Evolutionary conservation across 805 yeast species (phyloP).

Genomic region (Metschnikowia lochheadii): DNA sequence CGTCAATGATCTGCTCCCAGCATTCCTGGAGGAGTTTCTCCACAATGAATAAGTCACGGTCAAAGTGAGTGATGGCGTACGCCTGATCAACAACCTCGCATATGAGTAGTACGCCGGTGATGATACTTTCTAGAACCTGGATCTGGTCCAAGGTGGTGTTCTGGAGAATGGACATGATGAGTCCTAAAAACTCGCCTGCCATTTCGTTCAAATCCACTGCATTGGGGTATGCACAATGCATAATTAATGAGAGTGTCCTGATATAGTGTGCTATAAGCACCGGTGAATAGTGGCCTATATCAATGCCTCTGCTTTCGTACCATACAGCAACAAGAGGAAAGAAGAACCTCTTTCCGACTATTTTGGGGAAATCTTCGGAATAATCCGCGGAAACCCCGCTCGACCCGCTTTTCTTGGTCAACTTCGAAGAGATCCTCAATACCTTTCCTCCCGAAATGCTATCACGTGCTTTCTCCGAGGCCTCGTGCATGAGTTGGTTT

Average conservation of each 20-base stretch:
- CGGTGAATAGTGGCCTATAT: conserved; percentile 51
- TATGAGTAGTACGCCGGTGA: conserved; percentile 34
- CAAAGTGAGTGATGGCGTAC: conserved; percentile 20
- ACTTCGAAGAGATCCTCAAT: conserved; percentile 38
- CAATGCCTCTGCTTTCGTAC: conserved; percentile 45
- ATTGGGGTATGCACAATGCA: conserved; percentile 57
- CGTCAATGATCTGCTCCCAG: conserved; percentile 38
- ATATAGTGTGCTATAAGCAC: conserved; percentile 55
- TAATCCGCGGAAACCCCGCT: conserved; percentile 15
- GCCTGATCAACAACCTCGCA: conserved; percentile 32
- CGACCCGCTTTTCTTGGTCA: conserved; percentile 17
- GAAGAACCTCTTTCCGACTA: conserved; percentile 44
- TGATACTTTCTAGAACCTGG: conserved; percentile 35
- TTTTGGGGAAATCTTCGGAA: conserved; percentile 28
- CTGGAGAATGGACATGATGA: conserved; percentile 27
- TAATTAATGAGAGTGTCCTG: conserved; percentile 52
- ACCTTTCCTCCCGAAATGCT: conserved; percentile 38
- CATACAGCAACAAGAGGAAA: conserved; percentile 54
- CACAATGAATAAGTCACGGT: conserved; percentile 14
- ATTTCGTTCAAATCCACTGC: conserved; percentile 49
- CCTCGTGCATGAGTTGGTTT: conserved; percentile 29
- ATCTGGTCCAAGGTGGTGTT: conserved; percentile 24
- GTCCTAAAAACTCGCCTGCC: conserved; percentile 48
- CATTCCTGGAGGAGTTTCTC: conserved; percentile 25
- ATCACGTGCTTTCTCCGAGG: conserved; percentile 30